Evolutionary conservation across 2,329 filamentous ascomycete genomes (phyloP), one percentile per base, ranked within the genome.

Genomic region (Ascomycota sp.): DNA sequence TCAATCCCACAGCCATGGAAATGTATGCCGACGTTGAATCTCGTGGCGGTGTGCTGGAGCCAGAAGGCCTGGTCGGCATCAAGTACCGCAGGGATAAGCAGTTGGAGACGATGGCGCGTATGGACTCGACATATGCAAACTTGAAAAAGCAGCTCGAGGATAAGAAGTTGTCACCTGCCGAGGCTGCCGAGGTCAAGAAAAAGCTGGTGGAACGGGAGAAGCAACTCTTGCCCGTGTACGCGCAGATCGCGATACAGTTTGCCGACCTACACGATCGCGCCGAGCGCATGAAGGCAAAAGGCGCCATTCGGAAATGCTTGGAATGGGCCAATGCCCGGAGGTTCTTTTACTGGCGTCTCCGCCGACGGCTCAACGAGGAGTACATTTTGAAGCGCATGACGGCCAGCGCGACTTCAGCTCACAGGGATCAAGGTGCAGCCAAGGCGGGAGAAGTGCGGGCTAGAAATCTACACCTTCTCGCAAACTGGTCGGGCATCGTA

Each of bases 321-420:
- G 69, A 76, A 48, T 95, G 86, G 89, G 66, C 71, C 53, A 78
- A 92, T 46, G 76, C 86, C 8, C 76, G 89, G 43, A 77, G 86
- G 51, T 95, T 89, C 80, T 95, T 98, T 68, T 98, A 95, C 77
- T 98, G 91, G 89, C 86, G 89, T 58, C 76, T 93, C 40, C 84
- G 91, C 57, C 79, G 89, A 53, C 74, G 89, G 59, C 68, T 98
- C 52, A 95, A 91, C 58, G 89, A 98, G 62, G 89, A 98, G 61
- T 81, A 91, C 56, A 82, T 98, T 46, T 68, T 98, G 54, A 89
- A 84, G 62, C 82, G 82, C 58, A 81, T 98, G 69, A 63, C 61
- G 6, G 49, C 59, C 32, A 55, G 55, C 34, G 48, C 53, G 36
- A 44, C 57, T 39, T 44, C 46, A 29, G 36, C 48, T 26, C 40